Conservation (phyloP, 495 filamentous ascomycete genomes). For the Cryomyces antarcticus region DNA sequence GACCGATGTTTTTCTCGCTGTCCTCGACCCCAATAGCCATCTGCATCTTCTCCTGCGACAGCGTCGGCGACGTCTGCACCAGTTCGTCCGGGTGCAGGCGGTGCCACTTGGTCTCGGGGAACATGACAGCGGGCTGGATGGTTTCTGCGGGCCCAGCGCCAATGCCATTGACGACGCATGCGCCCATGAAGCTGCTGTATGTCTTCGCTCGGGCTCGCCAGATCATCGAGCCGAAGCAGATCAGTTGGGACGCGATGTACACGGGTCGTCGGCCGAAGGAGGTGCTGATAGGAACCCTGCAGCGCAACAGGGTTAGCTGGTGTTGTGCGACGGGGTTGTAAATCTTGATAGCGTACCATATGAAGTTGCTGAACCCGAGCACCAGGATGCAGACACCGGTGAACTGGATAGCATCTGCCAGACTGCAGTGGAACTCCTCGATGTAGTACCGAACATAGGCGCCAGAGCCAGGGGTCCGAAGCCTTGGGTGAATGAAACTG, state of each 20-base stretch:
- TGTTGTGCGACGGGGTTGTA: background rate
- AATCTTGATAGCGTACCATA: constrained; percentile 14
- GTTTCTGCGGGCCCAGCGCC: constrained; percentile 38
- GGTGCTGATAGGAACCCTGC: constrained; percentile 37
- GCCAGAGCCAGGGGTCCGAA: constrained; percentile 37
- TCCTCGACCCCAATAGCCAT: background rate
- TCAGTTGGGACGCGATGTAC: constrained; percentile 31
- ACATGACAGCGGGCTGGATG: constrained; percentile 36
- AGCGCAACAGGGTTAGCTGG: background rate
- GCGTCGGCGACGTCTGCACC: constrained; percentile 3
- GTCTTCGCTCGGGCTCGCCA: constrained; percentile 37
- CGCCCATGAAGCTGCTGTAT: constrained; percentile 40
- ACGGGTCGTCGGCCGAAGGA: constrained; percentile 37
- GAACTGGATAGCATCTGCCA: constrained; percentile 29
- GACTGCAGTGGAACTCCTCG: constrained; percentile 30
- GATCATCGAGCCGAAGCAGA: constrained; percentile 34
- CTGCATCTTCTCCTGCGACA: constrained; percentile 1
- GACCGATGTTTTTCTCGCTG: constrained; percentile 9
- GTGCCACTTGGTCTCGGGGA: constrained; percentile 42
- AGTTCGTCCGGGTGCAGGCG: constrained; percentile 18
- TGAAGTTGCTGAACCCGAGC: constrained; percentile 42
- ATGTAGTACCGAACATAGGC: constrained; percentile 37
- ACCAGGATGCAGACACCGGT: constrained; percentile 43
- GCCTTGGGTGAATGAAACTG: constrained; percentile 34
- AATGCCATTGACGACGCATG: constrained; percentile 35